A percentile compares a stretch with the other conserved stretches of the same genome.
These are phyloP conservation scores for Orobanche coerulescens DNA, from an alignment of 257 asterid genomes.

Conservation along the genomic window DNA sequence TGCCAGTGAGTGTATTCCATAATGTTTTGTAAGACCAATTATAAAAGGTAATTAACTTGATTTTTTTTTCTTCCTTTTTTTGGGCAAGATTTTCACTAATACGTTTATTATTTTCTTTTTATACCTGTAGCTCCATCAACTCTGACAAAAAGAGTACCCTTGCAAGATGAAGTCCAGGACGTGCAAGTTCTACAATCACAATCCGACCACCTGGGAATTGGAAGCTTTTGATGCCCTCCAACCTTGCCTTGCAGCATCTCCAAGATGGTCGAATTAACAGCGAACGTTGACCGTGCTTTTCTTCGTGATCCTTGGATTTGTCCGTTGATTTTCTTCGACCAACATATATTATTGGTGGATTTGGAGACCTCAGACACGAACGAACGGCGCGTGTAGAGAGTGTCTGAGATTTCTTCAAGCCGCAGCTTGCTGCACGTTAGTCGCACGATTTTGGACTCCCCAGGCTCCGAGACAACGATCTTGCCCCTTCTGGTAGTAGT, in stretches of 20 bases:
- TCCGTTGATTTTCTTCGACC: constrained; percentile 19
- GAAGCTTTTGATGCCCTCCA: constrained; percentile 32
- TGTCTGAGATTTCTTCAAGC: constrained; percentile 86
- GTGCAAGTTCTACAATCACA: constrained; percentile 78
- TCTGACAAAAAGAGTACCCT: constrained; percentile 60
- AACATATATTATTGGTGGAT: constrained; percentile 33
- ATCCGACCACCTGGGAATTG: constrained; percentile 78
- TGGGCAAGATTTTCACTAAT: no score
- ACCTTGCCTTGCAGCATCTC: constrained; percentile 66
- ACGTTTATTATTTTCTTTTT: background rate
- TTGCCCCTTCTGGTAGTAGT: constrained; percentile 45
- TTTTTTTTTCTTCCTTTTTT: no score
- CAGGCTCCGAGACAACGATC: constrained; percentile 64
- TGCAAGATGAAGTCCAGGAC: constrained; percentile 49
- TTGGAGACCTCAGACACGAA: constrained; percentile 44
- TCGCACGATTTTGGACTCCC: constrained; percentile 60
- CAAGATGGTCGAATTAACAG: constrained; percentile 55
- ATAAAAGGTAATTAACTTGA: no score
- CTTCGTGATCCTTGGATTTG: background rate
- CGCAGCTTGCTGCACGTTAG: constrained; percentile 47
- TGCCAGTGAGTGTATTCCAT: no score
- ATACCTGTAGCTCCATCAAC: constrained; percentile 67
- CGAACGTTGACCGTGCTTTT: constrained; percentile 31
- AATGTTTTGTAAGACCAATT: no score
- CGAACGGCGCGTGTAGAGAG: constrained; percentile 69